phyloP scores from a whole-genome alignment of 2,329 filamentous ascomycete species.

The Ceratocystis eucalypticola region DNA sequence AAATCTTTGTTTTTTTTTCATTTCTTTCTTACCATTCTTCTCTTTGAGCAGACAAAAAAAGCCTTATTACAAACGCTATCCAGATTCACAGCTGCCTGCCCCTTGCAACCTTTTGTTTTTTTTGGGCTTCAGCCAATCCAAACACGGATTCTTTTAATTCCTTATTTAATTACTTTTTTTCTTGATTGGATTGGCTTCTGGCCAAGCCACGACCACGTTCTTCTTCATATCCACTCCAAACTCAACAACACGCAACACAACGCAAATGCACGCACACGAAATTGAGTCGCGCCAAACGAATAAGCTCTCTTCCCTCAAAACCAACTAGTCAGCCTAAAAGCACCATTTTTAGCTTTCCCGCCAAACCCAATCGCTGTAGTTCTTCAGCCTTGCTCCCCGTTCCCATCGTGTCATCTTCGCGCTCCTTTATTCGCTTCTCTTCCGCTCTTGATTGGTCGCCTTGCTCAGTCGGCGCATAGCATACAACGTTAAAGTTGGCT shows the following conservation, averaged over 20 bases:
- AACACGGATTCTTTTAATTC: neutral
- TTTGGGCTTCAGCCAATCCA: neutral
- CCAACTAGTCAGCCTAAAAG: neutral
- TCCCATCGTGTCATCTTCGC: neutral
- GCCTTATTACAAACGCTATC: too few relatives aligned
- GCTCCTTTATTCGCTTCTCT: neutral
- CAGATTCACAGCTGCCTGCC: neutral
- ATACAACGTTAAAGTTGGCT: too few relatives aligned
- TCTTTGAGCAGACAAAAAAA: neutral
- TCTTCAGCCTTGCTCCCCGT: neutral
- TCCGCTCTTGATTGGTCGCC: neutral
- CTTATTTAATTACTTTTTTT: neutral
- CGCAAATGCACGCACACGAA: neutral
- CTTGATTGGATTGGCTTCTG: neutral
- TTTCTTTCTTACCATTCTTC: neutral
- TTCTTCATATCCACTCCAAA: neutral
- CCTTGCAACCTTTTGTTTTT: neutral
- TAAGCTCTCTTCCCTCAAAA: neutral
- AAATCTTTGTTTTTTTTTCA: neutral
- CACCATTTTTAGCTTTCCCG: neutral
- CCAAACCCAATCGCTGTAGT: neutral
- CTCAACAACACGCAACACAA: neutral
- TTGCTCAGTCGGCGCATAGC: conserved; percentile 11
- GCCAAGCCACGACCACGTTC: neutral
- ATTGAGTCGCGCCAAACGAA: neutral